Percentiles rank a stretch among this genome's conserved stretches.
Conservation (phyloP, 1,284 basidiomycete species). For the Coriolopsis trogii region DNA sequence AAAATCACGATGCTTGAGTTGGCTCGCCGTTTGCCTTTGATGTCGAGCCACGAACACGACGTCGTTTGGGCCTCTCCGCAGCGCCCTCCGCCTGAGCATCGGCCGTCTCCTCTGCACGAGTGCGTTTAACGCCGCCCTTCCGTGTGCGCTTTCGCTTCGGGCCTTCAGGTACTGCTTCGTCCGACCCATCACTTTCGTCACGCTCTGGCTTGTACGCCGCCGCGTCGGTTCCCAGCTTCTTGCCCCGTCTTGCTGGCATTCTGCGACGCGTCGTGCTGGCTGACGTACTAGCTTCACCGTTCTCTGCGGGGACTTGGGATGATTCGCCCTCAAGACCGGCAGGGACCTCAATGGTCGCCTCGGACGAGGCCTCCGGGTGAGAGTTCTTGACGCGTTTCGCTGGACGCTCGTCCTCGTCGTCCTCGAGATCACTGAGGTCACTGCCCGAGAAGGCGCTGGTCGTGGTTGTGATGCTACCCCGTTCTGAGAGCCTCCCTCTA, state of each 20-base stretch:
- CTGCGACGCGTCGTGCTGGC: background rate
- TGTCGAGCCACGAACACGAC: too few species aligned
- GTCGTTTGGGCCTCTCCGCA: conserved; percentile 2
- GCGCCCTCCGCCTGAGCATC: conserved; percentile 1
- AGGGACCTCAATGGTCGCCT: background rate
- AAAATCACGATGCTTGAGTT: too few species aligned
- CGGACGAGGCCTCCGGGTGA: background rate
- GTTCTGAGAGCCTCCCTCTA: conserved; percentile 10
- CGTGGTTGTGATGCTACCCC: conserved; percentile 10
- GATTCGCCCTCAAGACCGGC: background rate
- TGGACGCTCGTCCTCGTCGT: conserved; percentile 20
- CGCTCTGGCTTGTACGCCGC: conserved; percentile 44
- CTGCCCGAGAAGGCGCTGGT: conserved; percentile 24
- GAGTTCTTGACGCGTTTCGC: conserved; percentile 20
- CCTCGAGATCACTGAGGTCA: conserved; percentile 24
- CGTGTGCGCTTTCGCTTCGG: background rate
- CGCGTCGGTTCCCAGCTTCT: conserved; percentile 40
- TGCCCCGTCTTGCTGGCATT: conserved; percentile 25
- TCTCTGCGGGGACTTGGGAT: background rate
- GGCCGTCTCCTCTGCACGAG: conserved; percentile 1
- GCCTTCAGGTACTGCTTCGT: background rate
- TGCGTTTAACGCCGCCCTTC: conserved; percentile 7
- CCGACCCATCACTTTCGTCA: conserved; percentile 31
- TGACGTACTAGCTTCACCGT: background rate
- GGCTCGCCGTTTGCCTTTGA: too few species aligned